Base-by-base conservation (phyloP, 2,329 filamentous ascomycete genomes). In the Clonostachys rosea region DNA sequence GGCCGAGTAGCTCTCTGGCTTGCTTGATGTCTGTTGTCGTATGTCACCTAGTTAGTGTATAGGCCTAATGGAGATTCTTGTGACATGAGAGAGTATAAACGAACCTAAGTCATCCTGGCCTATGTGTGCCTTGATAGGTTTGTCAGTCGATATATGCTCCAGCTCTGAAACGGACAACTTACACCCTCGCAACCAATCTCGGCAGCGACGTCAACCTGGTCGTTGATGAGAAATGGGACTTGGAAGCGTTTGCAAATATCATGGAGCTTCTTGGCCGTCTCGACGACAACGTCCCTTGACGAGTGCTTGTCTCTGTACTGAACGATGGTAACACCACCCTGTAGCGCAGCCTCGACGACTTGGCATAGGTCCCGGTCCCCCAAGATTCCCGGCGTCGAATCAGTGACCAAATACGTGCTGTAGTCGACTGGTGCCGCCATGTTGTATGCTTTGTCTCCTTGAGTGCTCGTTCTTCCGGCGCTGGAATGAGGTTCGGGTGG, bases 71-170 rank as follows among this genome's bases (percentile, higher is more conserved):
- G 17, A 34, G 7, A 11, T 6, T 14, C 7, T 24, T 39, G 7
- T 35, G n/a, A 16, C 5, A 6, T 6, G 45, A 33, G 4, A 41
- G 12, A 34, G 36, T 24, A 18, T 18, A 30, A 30, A 30, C 76
- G 54, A 65, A 88, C 86, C 75, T 74, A 96, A 85, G 65, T 97
- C 92, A 76, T 96, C 91, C 70, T 97, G 92, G 7, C 94, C 94
- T 44, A 97, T 80, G 64, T 97, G 94, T 9, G 24, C 24, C 24
- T 30, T 30, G 24, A 10, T 30, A 30, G 4, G 10, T 30, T 30
- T 30, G 9, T 30, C 9, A 30, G 24, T 30, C 24, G 24, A 30
- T 5, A 30, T 30, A 3, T 30, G 24, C 9, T 30, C 10, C 24
- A 30, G 24, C 24, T 30, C 8, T 30, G 24, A 9, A 30, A 30